Evolutionary conservation across 1,284 basidiomycete species (phyloP).

Genomic region (Moesziomyces antarcticus): DNA sequence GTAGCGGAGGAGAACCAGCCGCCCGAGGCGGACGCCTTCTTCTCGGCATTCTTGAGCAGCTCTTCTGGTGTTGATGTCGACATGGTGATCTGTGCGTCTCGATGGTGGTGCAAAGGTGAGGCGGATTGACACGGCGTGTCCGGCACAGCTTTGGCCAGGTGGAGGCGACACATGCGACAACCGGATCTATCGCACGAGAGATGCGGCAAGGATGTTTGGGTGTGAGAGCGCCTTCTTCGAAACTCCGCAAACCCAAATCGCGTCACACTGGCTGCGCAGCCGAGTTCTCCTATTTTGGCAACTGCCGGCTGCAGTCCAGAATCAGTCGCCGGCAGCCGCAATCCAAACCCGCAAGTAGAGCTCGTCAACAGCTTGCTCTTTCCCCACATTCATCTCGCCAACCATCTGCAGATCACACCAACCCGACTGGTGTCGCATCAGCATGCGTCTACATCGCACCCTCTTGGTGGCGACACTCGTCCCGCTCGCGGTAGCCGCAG

Average conservation of each 20-base stretch:
- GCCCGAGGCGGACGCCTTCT: slow-evolving; percentile 83
- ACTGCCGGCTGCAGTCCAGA: background rate
- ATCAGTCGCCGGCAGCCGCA: background rate
- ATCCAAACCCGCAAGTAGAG: too few species aligned
- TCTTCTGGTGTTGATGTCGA: slow-evolving; percentile 64
- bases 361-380: too few species aligned
- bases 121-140: background rate
- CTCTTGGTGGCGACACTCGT: slow-evolving; percentile 5
- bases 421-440: background rate
- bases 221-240: background rate
- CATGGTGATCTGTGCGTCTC: slow-evolving; percentile 27
- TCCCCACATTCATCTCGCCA: too few species aligned
- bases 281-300: background rate
- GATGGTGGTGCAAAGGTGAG: background rate
- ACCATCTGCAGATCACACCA: too few species aligned
- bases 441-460: slow-evolving; percentile 25
- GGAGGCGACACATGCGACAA: background rate
- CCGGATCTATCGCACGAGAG: background rate
- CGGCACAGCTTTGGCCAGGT: slow-evolving; percentile 8
- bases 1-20: slow-evolving; percentile 70
- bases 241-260: slow-evolving; percentile 1
- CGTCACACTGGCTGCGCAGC: background rate
- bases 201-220: background rate
- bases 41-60: slow-evolving; percentile 86
- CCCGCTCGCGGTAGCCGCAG: background rate